Evolutionary conservation across 179 eudicot genomes (phyloP), one percentile per base, ranked within the genome.

Genomic region (Silene noctiflora): DNA sequence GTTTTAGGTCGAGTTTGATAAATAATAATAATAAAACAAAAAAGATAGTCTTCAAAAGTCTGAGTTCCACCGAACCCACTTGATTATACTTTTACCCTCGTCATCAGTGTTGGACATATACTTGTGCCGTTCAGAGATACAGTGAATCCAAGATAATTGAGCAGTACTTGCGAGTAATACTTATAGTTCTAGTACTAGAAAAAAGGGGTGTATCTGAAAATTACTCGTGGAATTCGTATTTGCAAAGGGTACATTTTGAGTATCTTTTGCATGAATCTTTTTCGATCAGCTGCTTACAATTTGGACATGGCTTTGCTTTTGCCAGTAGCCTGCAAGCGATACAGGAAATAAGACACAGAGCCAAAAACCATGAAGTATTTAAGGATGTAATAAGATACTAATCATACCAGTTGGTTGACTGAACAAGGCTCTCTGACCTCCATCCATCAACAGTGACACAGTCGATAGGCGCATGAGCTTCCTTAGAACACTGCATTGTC

Each of bases 401-500:
- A 56, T 14, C 46, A 19, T 81, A 81, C 84, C 84, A 81, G 1
- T 68, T 81, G 21, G 64, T 77, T 12, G 81, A 81, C 63, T 78
- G 84, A 12, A 9, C 14, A 65, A 5, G 20, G 0, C 2, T 39
- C 63, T 81, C 76, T 10, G 76, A 62, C 76, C 19, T 22, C 84
- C 84, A 81, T 29, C 22, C 21, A n/a, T 17, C 58, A 42, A 25
- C 76, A 3, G 29, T 29, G 71, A 2, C 21, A 55, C 84, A 81
- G 75, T 82, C 83, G 55, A 87, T 85, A 6, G 90, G 90, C 20
- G 80, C 68, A 72, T 85, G 90, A 39, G 77, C 85, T 78, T 87
- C 90, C 27, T 77, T 76, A 12, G 67, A 33, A 69, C 90, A 87
- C 85, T 82, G 77, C 77, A 70, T 31, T 31, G 64, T 5, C 69